Percentiles rank a stretch among this genome's conserved stretches.
phyloP scores from a whole-genome alignment of 495 filamentous ascomycete species.

The Xylaria longipes region DNA sequence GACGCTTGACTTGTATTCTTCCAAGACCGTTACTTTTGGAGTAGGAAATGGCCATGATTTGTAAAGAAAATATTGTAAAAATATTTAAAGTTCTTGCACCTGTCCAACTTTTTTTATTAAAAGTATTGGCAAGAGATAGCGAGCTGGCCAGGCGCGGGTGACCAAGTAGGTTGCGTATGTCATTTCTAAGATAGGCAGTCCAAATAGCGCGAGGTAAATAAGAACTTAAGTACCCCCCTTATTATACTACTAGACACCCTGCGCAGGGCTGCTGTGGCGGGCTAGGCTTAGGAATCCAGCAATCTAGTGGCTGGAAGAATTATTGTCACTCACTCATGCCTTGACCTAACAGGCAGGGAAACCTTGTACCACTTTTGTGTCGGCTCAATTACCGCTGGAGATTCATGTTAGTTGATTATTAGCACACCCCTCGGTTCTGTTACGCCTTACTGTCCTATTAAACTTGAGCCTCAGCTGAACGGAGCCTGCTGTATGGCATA shows the following conservation, averaged over 20 bases:
- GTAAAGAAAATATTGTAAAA: not conserved
- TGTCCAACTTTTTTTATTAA: too few relatives aligned
- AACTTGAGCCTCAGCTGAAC: constrained; percentile 29
- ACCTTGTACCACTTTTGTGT: constrained; percentile 29
- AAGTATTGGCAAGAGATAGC: not conserved
- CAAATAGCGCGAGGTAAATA: constrained; percentile 16
- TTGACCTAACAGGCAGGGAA: constrained; percentile 19
- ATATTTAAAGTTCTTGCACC: not conserved
- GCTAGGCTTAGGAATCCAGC: constrained; percentile 22
- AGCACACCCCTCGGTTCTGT: constrained; percentile 14
- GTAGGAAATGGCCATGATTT: not conserved
- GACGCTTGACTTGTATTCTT: not conserved
- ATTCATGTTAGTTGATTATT: constrained; percentile 15
- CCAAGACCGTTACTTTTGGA: not conserved
- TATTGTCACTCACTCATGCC: constrained; percentile 28
- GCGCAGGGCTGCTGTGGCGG: not conserved
- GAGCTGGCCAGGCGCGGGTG: not conserved
- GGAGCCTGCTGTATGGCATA: constrained; percentile 15
- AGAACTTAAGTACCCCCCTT: constrained; percentile 9
- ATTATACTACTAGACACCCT: constrained; percentile 9
- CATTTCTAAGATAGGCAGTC: constrained; percentile 15
- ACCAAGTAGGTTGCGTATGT: not conserved
- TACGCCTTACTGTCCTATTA: constrained; percentile 25
- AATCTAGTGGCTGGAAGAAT: constrained; percentile 41
- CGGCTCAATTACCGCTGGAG: constrained; percentile 22